A percentile compares a stretch with the other conserved stretches of the same genome.
Conservation (phyloP, 2,329 filamentous ascomycete genomes). For the Arthrinium phaeospermum region DNA sequence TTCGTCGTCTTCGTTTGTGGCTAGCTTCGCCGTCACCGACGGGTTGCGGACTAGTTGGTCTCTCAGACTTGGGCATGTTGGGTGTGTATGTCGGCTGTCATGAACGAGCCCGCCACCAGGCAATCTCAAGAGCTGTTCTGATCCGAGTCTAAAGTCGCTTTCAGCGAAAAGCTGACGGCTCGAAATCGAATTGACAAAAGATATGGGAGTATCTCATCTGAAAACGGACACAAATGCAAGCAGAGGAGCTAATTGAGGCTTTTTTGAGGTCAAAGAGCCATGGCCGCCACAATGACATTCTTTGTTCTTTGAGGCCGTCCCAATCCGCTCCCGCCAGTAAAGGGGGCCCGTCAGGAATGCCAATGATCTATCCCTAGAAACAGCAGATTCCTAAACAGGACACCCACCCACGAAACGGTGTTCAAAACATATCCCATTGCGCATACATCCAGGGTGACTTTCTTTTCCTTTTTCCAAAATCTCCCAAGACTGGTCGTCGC, state of each 20-base stretch:
- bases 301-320: not conserved
- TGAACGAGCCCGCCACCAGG: not conserved
- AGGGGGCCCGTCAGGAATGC: not conserved
- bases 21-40: not conserved
- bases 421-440: conserved; percentile 8
- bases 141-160: not conserved
- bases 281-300: conserved; percentile 14
- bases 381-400: conserved; percentile 15
- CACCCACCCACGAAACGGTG: not conserved
- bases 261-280: not conserved
- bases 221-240: conserved; percentile 8
- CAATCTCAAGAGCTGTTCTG: not conserved
- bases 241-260: not conserved
- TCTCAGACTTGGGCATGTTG: not conserved
- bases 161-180: not conserved
- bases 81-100: not conserved
- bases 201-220: not conserved
- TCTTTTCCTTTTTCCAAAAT: not conserved
- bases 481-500: not conserved
- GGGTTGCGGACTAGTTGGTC: not conserved
- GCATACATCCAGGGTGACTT: conserved; percentile 4
- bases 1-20: not conserved
- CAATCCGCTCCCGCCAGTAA: conserved; percentile 13
- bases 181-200: not conserved
- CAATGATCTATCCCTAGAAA: conserved; percentile 14